Base-by-base conservation (phyloP, 768 basidiomycete species). In the Tulasnella sp. region DNA sequence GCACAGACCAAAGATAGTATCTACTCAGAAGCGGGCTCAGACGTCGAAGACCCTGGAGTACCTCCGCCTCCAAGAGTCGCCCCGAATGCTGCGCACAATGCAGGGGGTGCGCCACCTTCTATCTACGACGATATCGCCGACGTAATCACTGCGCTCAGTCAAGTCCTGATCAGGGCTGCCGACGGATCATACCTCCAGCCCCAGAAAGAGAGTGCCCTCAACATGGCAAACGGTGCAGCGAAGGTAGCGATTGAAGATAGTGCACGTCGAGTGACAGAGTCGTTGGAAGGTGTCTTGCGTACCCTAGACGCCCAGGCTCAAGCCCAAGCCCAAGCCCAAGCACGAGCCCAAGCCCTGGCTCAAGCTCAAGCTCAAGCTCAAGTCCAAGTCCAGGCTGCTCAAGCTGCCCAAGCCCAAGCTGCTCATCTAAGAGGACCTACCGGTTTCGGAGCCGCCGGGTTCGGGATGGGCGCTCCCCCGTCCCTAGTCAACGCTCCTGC, bases 71-170 rank as follows among this genome's bases (percentile, higher is more conserved):
- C 9, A 4, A 29, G 44, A 25, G 48, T 29, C 21, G 29, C 49
- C 8, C 44, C 25, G 9, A 19, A 17, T 4, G 2, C 41, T 25
- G 31, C 38, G 22, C 15, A 42, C n/a, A n/a, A n/a, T n/a, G n/a
- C n/a, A 30, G 21, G 1, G 3, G 4, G 29, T 21, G 9, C 24
- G 24, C 8, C 27, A 4, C 48, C 54, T n/a, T 44, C 41, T 21
- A 46, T 59, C 12, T 59, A 59, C 57, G 43, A 31, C 31, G 57
- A 59, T 22, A 38, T 59, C 46, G 2, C 57, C 15, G 57, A 25
- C 17, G 57, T 59, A 21, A 59, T 59, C 29, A 2, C 24, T 1
- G 45, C 44, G 9, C 44, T 59, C 27, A 59, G 30, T 31, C n/a
- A 50, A 7, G 30, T 59, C 4, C 46, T 59, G 57, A 43, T 5